Base-by-base conservation (phyloP, 805 yeast genomes). In the Wickerhamomyces hampshirensis region DNA sequence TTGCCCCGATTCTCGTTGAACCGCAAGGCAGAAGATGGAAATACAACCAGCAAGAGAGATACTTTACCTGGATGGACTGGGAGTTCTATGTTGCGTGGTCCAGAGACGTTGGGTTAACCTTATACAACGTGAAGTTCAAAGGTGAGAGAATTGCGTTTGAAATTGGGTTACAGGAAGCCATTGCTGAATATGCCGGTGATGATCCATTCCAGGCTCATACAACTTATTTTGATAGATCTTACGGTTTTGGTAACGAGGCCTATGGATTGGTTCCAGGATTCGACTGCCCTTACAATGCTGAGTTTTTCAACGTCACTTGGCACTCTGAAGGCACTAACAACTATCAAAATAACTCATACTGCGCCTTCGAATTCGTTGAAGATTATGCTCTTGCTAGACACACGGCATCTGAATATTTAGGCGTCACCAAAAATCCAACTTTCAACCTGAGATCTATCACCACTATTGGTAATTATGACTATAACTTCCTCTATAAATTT, bases 21-120 rank as follows among this genome's bases (percentile, higher is more conserved):
- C 56, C 58, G 19, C 41, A 51, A 29, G 59, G 59, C 23, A 47
- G 57, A 29, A 47, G 59, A 33, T 54, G 59, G 59, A 37, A 34
- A 14, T 50, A 30, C 38, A 41, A 40, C 14, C 58, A 51, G 33
- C 21, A 27, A 5, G 57, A 54, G 21, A 45, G 56, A 40, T 54
- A 50, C 39, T 54, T 54, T 43, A 44, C 50, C 8, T 53, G 59
- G 59, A 50, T 54, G 56, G 58, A 51, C 34, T 54, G 59, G 59
- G 51, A 47, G 35, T 50, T 54, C 36, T 54, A 39, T 23, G 34
- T 42, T 24, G 43, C 54, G 3, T 54, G 57, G 56, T 30, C 39
- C 16, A 47, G 58, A 40, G 59, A 54, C 31, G 29, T 34, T 5
- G 59, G 58, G 30, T 17, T 51, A 39, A 37, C 55, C 6, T 29